Base-by-base conservation (phyloP, 2,329 filamentous ascomycete genomes). In the Aspergillus piperis region DNA sequence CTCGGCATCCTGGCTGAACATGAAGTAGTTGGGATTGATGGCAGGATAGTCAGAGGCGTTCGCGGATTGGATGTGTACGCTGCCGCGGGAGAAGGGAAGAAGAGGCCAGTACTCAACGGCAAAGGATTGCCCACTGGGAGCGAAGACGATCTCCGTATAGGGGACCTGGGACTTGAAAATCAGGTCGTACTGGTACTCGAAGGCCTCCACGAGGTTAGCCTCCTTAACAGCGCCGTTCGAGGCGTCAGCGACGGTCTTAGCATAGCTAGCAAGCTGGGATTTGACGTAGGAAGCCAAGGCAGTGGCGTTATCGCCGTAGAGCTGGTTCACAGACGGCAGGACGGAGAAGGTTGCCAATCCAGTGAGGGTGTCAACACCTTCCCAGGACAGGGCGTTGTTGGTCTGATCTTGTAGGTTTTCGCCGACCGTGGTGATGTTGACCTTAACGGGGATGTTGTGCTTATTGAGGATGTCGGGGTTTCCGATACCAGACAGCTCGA, bases 401-500 rank as follows among this genome's bases (percentile, higher is more conserved):
- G 66, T 70, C 48, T 80, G 80, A 55, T 83, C 81, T 58, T 83
- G 81, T 59, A 82, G 70, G 61, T 82, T 82, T 57, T 80, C 78
- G 11, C 82, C 82, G 3, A 84, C 79, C 13, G 76, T 77, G 8
- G 77, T 58, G 8, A 72, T 64, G 53, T 73, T 63, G 47, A 75
- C 67, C 30, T 65, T 65, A 17, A 71, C 53, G 8, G 68, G 53
- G 30, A 75, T 72, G 47, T 70, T 58, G 57, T 68, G 61, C 48
- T 70, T 64, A 2, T 53, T 30, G 7, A 76, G 69, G 23, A 75
- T 68, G 32, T 63, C 61, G 10, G 71, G 69, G 52, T 72, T 74
- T 65, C 86, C 86, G 41, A 89, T 77, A 0, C 86, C 86, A 0
- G 85, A 88, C 1, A 86, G 75, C 65, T 89, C 86, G 19, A 84